phyloP scores from a whole-genome alignment of 495 filamentous ascomycete species.

The Acidomyces sp. region DNA sequence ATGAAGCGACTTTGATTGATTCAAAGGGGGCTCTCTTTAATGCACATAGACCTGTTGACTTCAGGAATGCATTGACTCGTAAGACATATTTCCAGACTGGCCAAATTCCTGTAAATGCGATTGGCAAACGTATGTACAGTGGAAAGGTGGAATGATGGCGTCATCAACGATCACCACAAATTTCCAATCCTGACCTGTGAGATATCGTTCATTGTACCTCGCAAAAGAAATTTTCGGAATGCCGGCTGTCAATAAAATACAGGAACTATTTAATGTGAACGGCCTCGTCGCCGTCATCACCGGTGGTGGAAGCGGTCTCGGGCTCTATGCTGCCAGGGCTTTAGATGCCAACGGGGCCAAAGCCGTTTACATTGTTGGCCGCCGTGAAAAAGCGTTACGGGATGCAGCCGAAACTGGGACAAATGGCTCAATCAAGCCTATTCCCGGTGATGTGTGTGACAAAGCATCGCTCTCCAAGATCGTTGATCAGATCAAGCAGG shows the following conservation, averaged over 20 bases:
- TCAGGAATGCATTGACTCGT: too few relatives aligned
- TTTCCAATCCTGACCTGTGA: too few relatives aligned
- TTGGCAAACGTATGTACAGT: too few relatives aligned
- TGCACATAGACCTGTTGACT: too few relatives aligned
- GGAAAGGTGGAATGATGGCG: too few relatives aligned
- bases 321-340: conserved; percentile 49
- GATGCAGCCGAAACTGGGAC: conserved; percentile 13
- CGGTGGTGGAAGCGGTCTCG: conserved; percentile 50
- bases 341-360: conserved; percentile 50
- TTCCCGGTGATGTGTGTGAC: conserved; percentile 33
- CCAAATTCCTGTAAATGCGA: too few relatives aligned
- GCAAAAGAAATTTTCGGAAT: too few relatives aligned
- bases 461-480: conserved; percentile 27
- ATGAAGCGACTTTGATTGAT: too few relatives aligned
- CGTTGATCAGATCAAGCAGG: conserved; percentile 26
- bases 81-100: too few relatives aligned
- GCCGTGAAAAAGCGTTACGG: conserved; percentile 32
- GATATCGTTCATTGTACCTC: too few relatives aligned
- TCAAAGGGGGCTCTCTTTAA: too few relatives aligned
- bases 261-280: conserved; percentile 11
- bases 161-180: too few relatives aligned
- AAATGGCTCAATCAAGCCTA: conserved; percentile 29
- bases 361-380: conserved; percentile 57
- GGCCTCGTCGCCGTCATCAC: conserved; percentile 43
- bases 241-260: conserved; percentile 10